These are phyloP conservation scores for Coemansia sp. DNA, from an alignment of 192 early-diverging fungal genomes.

Conservation along the genomic window DNA sequence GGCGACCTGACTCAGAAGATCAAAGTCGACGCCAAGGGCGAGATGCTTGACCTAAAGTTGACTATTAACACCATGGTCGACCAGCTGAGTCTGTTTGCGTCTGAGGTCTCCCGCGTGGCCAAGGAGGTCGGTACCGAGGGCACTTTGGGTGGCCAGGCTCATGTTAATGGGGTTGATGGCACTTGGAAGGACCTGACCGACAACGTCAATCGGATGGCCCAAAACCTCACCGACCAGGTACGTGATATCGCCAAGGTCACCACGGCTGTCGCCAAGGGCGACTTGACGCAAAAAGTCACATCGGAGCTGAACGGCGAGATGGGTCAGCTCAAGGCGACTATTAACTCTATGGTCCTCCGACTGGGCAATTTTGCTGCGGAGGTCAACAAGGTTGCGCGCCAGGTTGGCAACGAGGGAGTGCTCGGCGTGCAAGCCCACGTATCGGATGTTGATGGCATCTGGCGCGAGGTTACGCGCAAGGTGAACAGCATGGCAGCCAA, in stretches of 20 bases:
- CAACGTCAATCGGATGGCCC: conserved; percentile 73
- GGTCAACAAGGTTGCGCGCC: conserved; percentile 64
- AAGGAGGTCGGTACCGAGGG: conserved; percentile 71
- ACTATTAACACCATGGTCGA: conserved; percentile 71
- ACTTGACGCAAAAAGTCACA: conserved; percentile 13
- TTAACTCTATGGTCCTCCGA: conserved; percentile 67
- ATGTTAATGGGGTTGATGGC: conserved; percentile 44
- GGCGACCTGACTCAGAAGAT: conserved; percentile 69
- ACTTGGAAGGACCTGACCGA: conserved; percentile 70
- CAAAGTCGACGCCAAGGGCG: conserved; percentile 60
- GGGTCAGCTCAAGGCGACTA: conserved; percentile 62
- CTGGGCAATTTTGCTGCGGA: conserved; percentile 65
- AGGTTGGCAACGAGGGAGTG: conserved; percentile 74
- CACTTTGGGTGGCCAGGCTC: conserved; percentile 66
- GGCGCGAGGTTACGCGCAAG: conserved; percentile 76
- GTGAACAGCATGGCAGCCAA: conserved; percentile 79
- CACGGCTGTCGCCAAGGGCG: conserved; percentile 67
- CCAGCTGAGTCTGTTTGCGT: conserved; percentile 54
- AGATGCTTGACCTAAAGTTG: conserved; percentile 66
- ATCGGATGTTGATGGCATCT: conserved; percentile 69
- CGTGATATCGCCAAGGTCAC: conserved; percentile 69
- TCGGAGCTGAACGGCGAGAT: conserved; percentile 51
- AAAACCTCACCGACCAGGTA: conserved; percentile 70
- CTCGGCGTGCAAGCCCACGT: conserved; percentile 79
- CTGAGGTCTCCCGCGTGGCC: conserved; percentile 63